A percentile compares a stretch with the other conserved stretches of the same genome.
Evolutionary conservation across 1,284 basidiomycete species (phyloP).

Genomic region (Sanguinoderma infundibulare): DNA sequence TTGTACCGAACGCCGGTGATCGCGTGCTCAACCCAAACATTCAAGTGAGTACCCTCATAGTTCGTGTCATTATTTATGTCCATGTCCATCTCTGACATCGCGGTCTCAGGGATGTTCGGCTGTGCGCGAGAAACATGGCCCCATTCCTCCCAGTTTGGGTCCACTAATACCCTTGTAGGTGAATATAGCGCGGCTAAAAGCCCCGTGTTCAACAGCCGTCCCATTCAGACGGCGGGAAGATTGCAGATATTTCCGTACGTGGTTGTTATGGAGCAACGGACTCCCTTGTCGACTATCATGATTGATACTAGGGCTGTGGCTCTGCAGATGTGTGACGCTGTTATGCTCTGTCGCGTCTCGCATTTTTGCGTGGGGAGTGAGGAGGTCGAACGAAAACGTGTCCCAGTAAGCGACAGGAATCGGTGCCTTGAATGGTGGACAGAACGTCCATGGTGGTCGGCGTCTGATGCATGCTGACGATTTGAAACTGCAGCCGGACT

Average conservation of each 20-base stretch:
- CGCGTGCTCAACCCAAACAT: background rate
- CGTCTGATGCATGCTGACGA: background rate
- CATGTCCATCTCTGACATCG: background rate
- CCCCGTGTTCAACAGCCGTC: background rate
- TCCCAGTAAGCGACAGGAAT: background rate
- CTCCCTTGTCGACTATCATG: background rate
- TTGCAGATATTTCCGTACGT: background rate
- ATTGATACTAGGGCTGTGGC: background rate
- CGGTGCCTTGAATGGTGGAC: background rate
- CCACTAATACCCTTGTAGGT: background rate
- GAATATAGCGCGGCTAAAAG: background rate
- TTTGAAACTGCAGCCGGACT: background rate
- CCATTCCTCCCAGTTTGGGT: background rate
- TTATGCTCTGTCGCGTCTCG: background rate
- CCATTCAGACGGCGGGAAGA: background rate
- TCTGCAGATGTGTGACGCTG: background rate
- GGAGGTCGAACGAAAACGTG: background rate
- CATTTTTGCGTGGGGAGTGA: background rate
- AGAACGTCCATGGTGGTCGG: background rate
- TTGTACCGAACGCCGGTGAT: background rate
- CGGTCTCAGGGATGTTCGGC: background rate
- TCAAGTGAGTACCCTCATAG: background rate
- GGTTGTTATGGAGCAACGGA: background rate
- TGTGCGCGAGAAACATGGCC: background rate
- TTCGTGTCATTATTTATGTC: background rate